A percentile compares a stretch with the other conserved stretches of the same genome.
Evolutionary conservation across 768 basidiomycete genomes (phyloP).

Genomic region (Podaxis rugospora): DNA sequence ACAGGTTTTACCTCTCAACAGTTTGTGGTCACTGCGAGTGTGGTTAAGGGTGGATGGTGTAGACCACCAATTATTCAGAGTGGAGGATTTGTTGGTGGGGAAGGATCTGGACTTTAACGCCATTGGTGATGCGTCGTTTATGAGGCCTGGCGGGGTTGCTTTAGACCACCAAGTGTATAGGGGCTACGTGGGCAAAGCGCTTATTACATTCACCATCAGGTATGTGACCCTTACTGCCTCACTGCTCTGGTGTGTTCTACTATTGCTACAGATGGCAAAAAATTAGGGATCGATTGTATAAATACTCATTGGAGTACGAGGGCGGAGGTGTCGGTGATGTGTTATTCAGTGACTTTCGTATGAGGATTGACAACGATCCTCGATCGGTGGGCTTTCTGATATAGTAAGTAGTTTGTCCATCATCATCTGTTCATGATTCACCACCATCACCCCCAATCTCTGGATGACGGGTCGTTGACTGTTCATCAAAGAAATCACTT

Average conservation of each 20-base stretch:
- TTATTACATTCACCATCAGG: slow-evolving; percentile 54
- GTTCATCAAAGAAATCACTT: not conserved
- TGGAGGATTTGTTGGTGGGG: slow-evolving; percentile 63
- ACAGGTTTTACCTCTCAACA: slow-evolving; percentile 46
- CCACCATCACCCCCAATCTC: not conserved
- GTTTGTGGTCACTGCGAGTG: slow-evolving; percentile 53
- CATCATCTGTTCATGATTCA: not conserved
- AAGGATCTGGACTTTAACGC: slow-evolving; percentile 60
- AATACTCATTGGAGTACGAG: slow-evolving; percentile 61
- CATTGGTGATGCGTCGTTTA: slow-evolving; percentile 54
- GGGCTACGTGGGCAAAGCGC: slow-evolving; percentile 49
- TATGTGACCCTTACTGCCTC: slow-evolving; percentile 18
- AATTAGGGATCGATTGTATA: slow-evolving; percentile 40
- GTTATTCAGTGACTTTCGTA: slow-evolving; percentile 48
- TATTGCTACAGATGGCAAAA: slow-evolving; percentile 41
- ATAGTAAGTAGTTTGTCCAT: slow-evolving; percentile 38
- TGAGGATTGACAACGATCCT: slow-evolving; percentile 53
- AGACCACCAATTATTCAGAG: slow-evolving; percentile 61
- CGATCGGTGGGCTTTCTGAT: slow-evolving; percentile 51
- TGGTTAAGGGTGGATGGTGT: slow-evolving; percentile 57
- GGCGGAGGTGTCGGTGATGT: slow-evolving; percentile 54
- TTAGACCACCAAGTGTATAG: slow-evolving; percentile 49
- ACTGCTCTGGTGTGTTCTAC: not conserved
- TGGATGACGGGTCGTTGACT: not conserved
- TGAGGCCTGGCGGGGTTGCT: slow-evolving; percentile 38